phyloP scores from a whole-genome alignment of 345 rosid species.

The Arabis alpina region DNA sequence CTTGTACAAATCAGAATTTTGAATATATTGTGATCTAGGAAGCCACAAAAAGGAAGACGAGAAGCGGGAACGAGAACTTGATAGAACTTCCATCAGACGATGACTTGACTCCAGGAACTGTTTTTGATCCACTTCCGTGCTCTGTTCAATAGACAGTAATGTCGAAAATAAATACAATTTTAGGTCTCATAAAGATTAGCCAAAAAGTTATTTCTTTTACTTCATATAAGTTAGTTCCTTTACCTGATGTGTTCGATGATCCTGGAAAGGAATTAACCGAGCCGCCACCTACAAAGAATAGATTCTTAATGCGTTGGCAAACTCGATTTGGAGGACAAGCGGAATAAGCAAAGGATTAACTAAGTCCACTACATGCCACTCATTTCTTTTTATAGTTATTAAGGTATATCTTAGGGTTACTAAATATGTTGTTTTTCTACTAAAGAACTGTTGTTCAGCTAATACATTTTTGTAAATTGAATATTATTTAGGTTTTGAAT shows the following conservation, averaged over 20 bases:
- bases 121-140: slow-evolving; percentile 62
- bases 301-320: not conserved
- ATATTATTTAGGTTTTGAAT: too few relatives aligned
- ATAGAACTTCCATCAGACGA: slow-evolving; percentile 59
- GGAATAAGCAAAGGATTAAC: too few relatives aligned
- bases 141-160: slow-evolving; percentile 8
- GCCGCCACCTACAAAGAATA: not conserved
- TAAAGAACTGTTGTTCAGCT: too few relatives aligned
- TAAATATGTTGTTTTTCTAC: too few relatives aligned
- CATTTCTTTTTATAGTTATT: too few relatives aligned
- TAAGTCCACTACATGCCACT: too few relatives aligned
- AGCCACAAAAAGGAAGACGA: slow-evolving; percentile 51
- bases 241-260: slow-evolving; percentile 66
- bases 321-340: too few relatives aligned
- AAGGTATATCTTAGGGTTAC: too few relatives aligned
- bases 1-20: slow-evolving; percentile 29
- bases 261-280: slow-evolving; percentile 55
- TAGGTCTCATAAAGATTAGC: not conserved
- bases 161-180: slow-evolving; percentile 2
- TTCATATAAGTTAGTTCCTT: not conserved
- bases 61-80: slow-evolving; percentile 53
- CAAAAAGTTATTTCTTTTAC: not conserved
- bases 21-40: slow-evolving; percentile 44
- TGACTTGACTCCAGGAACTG: slow-evolving; percentile 52
- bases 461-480: too few relatives aligned